Conservation (phyloP, 495 filamentous ascomycete species). For the Cudoniella acicularis region DNA sequence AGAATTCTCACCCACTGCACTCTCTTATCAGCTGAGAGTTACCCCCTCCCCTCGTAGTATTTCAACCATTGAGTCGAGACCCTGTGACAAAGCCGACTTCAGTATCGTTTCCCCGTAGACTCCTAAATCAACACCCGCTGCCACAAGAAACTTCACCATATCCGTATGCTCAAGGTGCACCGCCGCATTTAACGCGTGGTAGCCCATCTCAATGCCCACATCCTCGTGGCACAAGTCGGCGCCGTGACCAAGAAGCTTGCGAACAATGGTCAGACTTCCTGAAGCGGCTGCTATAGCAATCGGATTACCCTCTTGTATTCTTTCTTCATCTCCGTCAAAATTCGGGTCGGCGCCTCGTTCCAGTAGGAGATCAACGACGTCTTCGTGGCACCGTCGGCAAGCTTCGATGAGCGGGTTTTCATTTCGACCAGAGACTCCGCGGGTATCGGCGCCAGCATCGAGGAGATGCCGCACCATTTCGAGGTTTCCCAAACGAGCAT, state of each 20-base stretch:
- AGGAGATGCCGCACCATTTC: constrained; percentile 10
- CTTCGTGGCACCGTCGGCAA: constrained; percentile 8
- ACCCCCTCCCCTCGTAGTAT: constrained; percentile 1
- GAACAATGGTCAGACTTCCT: constrained; percentile 17
- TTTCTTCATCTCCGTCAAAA: not conserved
- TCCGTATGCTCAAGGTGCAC: constrained; percentile 18
- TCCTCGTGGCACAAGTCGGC: not conserved
- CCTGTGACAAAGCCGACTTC: constrained; percentile 1
- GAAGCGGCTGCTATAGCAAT: constrained; percentile 3
- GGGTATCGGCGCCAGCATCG: constrained; percentile 11
- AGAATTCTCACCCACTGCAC: not conserved
- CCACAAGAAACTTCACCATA: constrained; percentile 13
- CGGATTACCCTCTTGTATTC: not conserved
- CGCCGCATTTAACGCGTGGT: not conserved
- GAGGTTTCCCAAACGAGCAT: constrained; percentile 8
- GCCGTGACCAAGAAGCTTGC: constrained; percentile 18
- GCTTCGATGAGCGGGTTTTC: constrained; percentile 8
- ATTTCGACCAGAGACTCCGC: not conserved
- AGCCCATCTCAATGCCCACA: not conserved
- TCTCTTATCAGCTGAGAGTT: not conserved
- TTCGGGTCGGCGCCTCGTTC: constrained; percentile 14
- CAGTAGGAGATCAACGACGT: constrained; percentile 10
- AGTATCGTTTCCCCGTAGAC: not conserved
- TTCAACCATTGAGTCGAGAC: constrained; percentile 13
- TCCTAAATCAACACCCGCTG: not conserved